A percentile compares a stretch with the other conserved stretches of the same genome.
phyloP scores from a whole-genome alignment of 1,284 basidiomycete genomes.

The Malassezia sympodialis region DNA sequence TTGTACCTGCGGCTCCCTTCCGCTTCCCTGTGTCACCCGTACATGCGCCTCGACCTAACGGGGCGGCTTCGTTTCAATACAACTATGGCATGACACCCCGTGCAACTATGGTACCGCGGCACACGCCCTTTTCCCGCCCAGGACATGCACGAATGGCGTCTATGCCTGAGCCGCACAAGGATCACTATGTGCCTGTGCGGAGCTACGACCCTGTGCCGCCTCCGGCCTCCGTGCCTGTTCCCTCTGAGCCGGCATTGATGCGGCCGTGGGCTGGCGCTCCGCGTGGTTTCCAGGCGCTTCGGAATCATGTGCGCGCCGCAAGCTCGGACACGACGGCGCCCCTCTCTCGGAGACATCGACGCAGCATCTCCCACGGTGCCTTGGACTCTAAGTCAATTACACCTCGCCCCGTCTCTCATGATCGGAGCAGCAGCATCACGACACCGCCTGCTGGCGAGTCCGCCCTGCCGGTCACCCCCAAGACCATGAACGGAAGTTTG shows the following conservation, averaged over 20 bases:
- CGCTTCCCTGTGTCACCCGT: neutral
- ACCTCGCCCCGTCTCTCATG: conserved; percentile 9
- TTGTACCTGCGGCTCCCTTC: neutral
- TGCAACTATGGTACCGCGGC: neutral
- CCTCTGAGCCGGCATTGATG: neutral
- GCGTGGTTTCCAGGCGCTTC: neutral
- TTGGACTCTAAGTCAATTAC: neutral
- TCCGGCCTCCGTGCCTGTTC: neutral
- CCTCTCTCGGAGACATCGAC: conserved; percentile 1
- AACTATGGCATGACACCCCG: neutral
- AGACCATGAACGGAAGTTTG: conserved; percentile 2
- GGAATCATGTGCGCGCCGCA: conserved; percentile 1
- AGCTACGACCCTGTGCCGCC: conserved; percentile 7
- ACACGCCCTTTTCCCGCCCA: neutral
- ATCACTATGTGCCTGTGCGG: conserved; percentile 6
- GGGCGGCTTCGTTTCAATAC: neutral
- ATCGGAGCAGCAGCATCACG: conserved; percentile 9
- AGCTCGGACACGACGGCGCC: neutral
- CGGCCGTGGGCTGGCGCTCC: neutral
- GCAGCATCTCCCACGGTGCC: conserved; percentile 8
- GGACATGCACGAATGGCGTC: conserved; percentile 1
- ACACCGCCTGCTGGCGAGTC: conserved; percentile 9
- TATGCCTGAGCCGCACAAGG: conserved; percentile 7
- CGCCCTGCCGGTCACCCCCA: conserved; percentile 8
- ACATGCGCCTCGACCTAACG: neutral